Evolutionary conservation across 139 green algal genomes (phyloP).

Genomic region (Picochlorum sp.): DNA sequence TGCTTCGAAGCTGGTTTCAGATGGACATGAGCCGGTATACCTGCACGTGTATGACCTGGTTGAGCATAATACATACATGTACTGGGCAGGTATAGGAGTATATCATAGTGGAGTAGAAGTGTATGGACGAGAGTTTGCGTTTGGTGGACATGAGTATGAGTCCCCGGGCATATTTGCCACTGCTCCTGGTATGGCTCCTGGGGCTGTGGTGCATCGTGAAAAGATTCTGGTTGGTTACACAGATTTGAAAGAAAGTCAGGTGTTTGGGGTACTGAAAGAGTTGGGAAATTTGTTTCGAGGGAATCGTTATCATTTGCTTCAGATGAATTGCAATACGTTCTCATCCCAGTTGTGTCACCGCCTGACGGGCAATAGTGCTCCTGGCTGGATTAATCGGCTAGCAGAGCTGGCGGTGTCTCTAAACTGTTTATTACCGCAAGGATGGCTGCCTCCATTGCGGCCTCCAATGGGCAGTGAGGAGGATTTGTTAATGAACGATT

Average conservation of each 20-base stretch:
- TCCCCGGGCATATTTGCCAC: constrained; percentile 78
- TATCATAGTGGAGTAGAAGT: constrained; percentile 84
- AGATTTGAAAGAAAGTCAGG: constrained; percentile 38
- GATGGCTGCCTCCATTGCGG: constrained; percentile 65
- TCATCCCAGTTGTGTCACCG: constrained; percentile 50
- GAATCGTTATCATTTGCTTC: constrained; percentile 74
- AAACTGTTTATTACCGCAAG: constrained; percentile 70
- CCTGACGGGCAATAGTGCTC: constrained; percentile 49
- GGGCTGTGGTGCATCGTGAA: constrained; percentile 58
- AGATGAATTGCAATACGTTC: constrained; percentile 86
- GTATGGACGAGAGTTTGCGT: constrained; percentile 79
- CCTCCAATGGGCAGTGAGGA: constrained; percentile 27
- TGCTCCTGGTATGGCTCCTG: constrained; percentile 60
- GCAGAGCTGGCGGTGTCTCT: constrained; percentile 65
- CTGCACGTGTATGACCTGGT: constrained; percentile 81
- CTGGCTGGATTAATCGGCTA: constrained; percentile 76
- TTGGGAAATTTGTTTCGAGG: constrained; percentile 70
- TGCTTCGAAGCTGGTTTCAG: too few species aligned
- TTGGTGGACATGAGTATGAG: constrained; percentile 79
- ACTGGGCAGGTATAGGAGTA: constrained; percentile 68
- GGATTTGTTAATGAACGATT: too few species aligned
- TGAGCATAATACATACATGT: constrained; percentile 51
- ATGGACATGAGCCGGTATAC: too few species aligned
- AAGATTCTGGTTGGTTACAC: constrained; percentile 58
- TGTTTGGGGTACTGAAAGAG: constrained; percentile 56